phyloP scores from a whole-genome alignment of 2,329 filamentous ascomycete genomes.

The Aspergillus fumigatus region DNA sequence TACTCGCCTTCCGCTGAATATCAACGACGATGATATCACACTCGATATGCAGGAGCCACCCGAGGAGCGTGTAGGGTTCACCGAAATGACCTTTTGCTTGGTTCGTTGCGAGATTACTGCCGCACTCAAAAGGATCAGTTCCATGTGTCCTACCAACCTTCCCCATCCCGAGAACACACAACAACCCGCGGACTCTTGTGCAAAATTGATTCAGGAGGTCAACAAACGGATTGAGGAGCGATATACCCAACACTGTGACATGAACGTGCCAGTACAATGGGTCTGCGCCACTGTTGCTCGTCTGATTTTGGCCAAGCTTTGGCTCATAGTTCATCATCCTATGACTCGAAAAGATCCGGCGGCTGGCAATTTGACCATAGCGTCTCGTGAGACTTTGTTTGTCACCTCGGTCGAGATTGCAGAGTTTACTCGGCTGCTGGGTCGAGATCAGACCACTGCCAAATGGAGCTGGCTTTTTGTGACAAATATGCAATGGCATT shows the following conservation, averaged over 20 bases:
- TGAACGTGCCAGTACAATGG: slow-evolving; percentile 58
- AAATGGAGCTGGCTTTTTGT: slow-evolving; percentile 64
- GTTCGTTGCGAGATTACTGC: slow-evolving; percentile 52
- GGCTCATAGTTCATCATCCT: slow-evolving; percentile 71
- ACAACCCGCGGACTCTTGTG: slow-evolving; percentile 32
- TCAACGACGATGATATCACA: slow-evolving; percentile 49
- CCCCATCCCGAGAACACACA: slow-evolving; percentile 13
- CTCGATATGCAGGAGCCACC: slow-evolving; percentile 48
- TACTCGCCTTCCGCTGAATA: slow-evolving; percentile 47
- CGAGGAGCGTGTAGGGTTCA: slow-evolving; percentile 46
- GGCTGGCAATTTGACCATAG: slow-evolving; percentile 51
- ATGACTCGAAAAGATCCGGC: slow-evolving; percentile 56
- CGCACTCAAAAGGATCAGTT: slow-evolving; percentile 37
- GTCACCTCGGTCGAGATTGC: slow-evolving; percentile 69
- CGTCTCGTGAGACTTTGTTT: slow-evolving; percentile 65
- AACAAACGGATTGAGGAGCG: slow-evolving; percentile 53
- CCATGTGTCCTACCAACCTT: slow-evolving; percentile 27
- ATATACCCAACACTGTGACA: slow-evolving; percentile 51
- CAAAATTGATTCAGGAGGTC: slow-evolving; percentile 48
- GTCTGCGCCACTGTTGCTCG: slow-evolving; percentile 63
- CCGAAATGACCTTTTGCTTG: slow-evolving; percentile 50
- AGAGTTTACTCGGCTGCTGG: slow-evolving; percentile 64
- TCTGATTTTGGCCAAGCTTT: slow-evolving; percentile 73
- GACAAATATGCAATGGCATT: slow-evolving; percentile 63
- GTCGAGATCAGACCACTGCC: slow-evolving; percentile 57